Conservation (phyloP, 495 filamentous ascomycete genomes). For the Sphaerosporella brunnea region DNA sequence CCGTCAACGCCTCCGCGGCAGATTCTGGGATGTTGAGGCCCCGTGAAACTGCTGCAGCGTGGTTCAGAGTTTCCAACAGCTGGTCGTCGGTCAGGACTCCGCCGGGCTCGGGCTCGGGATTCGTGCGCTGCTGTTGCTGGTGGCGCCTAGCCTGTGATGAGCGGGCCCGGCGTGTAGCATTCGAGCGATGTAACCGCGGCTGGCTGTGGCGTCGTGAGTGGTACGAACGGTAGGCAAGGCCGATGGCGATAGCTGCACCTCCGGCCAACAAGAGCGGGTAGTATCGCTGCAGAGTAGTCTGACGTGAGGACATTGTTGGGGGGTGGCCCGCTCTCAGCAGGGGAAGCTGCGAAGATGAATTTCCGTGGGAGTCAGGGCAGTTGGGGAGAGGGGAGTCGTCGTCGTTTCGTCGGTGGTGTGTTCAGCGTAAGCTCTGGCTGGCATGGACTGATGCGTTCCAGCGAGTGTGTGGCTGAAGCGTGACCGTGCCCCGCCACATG, state of each 20-base stretch:
- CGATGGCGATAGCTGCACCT: background rate
- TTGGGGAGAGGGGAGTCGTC: background rate
- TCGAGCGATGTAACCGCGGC: background rate
- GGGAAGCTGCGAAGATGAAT: too few relatives aligned
- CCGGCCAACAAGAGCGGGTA: background rate
- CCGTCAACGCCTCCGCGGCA: constrained; percentile 15
- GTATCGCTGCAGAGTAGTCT: constrained; percentile 2
- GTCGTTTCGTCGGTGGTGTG: too few relatives aligned
- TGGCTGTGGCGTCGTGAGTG: background rate
- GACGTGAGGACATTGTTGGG: constrained; percentile 1
- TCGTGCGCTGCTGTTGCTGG: background rate
- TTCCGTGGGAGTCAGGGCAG: too few relatives aligned
- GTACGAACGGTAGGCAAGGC: background rate
- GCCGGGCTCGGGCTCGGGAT: constrained; percentile 10
- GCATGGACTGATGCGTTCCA: background rate
- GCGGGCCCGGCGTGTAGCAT: constrained; percentile 1
- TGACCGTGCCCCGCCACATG: background rate
- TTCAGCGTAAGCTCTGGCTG: background rate
- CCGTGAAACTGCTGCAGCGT: background rate
- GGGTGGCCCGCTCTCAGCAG: background rate
- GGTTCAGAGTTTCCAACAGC: constrained; percentile 10
- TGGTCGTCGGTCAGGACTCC: constrained; percentile 16
- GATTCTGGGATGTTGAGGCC: constrained; percentile 15
- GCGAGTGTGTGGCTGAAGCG: background rate
- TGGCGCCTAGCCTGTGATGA: background rate